Percentiles rank a stretch among this genome's conserved stretches.
These are phyloP conservation scores for Aphanoascus verrucosus DNA, from an alignment of 2,329 filamentous ascomycete species.

Conservation along the genomic window DNA sequence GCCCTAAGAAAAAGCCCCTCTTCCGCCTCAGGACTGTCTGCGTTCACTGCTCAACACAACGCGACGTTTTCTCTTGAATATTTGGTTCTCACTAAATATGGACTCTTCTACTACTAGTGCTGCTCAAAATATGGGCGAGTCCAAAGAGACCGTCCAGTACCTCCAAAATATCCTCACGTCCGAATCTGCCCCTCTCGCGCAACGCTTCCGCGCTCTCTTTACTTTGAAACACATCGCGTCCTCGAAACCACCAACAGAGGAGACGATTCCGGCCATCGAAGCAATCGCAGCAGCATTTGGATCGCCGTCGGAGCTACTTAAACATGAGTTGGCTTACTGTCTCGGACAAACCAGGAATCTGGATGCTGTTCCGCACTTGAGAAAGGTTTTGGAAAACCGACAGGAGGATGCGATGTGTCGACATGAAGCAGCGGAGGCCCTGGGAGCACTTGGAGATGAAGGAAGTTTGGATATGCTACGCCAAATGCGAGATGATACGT, in stretches of 20 bases:
- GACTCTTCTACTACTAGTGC: not conserved
- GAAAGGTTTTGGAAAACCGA: constrained; percentile 61
- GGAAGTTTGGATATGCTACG: constrained; percentile 64
- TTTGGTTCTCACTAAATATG: not conserved
- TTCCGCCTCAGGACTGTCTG: not conserved
- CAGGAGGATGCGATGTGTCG: constrained; percentile 90
- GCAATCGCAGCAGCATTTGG: constrained; percentile 81
- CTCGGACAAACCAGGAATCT: constrained; percentile 78
- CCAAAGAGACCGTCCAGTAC: constrained; percentile 26
- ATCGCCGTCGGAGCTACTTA: constrained; percentile 79
- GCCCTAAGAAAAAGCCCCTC: constrained; percentile 6
- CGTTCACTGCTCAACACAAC: not conserved
- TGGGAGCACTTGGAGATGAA: constrained; percentile 72
- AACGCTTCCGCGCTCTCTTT: constrained; percentile 92
- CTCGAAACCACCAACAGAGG: constrained; percentile 46
- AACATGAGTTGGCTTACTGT: constrained; percentile 96
- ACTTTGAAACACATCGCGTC: constrained; percentile 89
- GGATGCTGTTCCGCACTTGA: constrained; percentile 61
- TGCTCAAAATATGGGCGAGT: not conserved
- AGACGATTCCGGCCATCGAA: constrained; percentile 53
- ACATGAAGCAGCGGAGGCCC: constrained; percentile 90
- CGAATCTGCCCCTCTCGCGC: constrained; percentile 69
- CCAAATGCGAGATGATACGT: constrained; percentile 60
- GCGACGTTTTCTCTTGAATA: not conserved
- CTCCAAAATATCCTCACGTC: constrained; percentile 64